Evolutionary conservation across 106 monocot species (phyloP), one percentile per base, ranked within the genome.

Genomic region (Allium cepa): DNA sequence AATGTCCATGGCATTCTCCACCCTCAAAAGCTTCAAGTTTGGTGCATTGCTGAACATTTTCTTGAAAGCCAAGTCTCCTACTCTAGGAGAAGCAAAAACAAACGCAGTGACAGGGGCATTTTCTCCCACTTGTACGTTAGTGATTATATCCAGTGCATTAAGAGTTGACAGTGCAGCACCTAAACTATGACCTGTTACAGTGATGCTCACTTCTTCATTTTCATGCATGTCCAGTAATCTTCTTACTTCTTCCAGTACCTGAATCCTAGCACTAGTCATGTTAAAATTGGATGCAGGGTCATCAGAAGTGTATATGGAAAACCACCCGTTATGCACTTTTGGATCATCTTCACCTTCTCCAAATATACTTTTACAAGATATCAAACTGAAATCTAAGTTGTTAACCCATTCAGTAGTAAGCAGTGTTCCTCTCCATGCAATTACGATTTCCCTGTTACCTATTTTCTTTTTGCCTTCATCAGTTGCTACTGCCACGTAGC

Each of bases 171-270:
- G 57, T 11, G 91, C 80, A 0, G 85, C 91, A 4, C 91, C 88
- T 0, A 91, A 76, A 75, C 96, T 96, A 78, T 96, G 96, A 10
- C 92, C 96, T 17, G 82, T 80, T 6, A 87, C 18, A 26, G 96
- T 97, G 71, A 97, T 88, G 86, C 86, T 92, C 4, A 72, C 53
- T 60, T 84, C 86, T 63, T 97, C 96, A 64, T 68, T 56, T 8
- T 77, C 78, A 86, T 88, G 80, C 15, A 45, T 3, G 11, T 82
- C 74, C 1, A 97, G 72, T 7, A 97, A 76, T 56, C 86, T 80
- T 61, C 60, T 57, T 3, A 97, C 67, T 74, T 97, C 92, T 2
- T 47, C 57, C 13, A 92, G 36, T 0, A 92, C 88, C 81, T 84
- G 84, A 11, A 79, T 67, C 17, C 81, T 79, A 14, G 84, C 84